Percentiles rank a stretch among this genome's conserved stretches.
Evolutionary conservation across 768 basidiomycete species (phyloP).

Genomic region (Agaricus blazei): DNA sequence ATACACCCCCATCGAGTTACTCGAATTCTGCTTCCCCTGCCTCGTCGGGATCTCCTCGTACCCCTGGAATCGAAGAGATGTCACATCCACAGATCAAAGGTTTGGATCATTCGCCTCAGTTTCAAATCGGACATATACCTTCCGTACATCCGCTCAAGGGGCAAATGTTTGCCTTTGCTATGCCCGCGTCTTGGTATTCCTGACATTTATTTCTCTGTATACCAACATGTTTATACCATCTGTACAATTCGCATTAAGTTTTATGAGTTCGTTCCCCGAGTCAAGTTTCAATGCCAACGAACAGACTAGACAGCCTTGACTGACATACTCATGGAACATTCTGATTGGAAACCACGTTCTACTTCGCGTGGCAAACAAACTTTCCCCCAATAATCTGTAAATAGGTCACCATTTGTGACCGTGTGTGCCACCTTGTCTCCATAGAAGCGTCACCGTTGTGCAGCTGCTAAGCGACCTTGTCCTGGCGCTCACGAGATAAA

Average conservation of each 20-base stretch:
- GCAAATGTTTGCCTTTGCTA: conserved; percentile 63
- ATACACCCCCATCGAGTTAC: conserved; percentile 51
- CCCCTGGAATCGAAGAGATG: conserved; percentile 50
- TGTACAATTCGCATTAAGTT: not conserved
- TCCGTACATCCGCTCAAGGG: conserved; percentile 43
- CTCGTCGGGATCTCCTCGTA: conserved; percentile 57
- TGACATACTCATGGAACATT: conserved; percentile 6
- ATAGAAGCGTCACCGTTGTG: not conserved
- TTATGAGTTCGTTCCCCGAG: too few relatives aligned
- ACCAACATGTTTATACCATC: not conserved
- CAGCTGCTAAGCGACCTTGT: too few relatives aligned
- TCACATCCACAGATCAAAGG: conserved; percentile 44
- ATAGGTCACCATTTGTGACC: too few relatives aligned
- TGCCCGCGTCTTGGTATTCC: conserved; percentile 55
- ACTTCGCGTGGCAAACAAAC: conserved; percentile 1
- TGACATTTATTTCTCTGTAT: conserved; percentile 14
- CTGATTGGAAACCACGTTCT: conserved; percentile 11
- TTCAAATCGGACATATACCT: conserved; percentile 28
- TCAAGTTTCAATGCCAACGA: too few relatives aligned
- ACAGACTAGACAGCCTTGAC: too few relatives aligned
- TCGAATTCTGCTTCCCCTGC: conserved; percentile 54
- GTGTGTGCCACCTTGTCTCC: too few relatives aligned
- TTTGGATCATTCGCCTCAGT: conserved; percentile 33
- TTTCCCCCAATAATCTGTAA: not conserved
- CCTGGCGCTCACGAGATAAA: too few relatives aligned